Base-by-base conservation (phyloP, 352 stramenopile species). In the Pythium aquatile region DNA sequence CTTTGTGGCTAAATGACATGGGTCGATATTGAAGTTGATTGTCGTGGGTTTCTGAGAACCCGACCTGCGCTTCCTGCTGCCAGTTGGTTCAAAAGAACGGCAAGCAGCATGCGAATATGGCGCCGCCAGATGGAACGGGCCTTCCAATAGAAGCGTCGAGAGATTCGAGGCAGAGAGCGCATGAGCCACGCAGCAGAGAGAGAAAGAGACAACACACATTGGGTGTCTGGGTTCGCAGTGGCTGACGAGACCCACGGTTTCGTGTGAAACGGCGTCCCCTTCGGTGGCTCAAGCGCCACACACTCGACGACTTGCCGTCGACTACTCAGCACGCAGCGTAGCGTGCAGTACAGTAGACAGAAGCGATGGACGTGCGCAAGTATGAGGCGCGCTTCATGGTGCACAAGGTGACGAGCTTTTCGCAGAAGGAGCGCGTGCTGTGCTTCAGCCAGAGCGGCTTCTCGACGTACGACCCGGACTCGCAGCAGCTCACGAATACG, bases 401-500 rank as follows among this genome's bases (percentile, higher is more conserved):
- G 58, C 77, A 89, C 72, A 94, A 92, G 57, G 83, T 94, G 55
- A 83, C 83, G 59, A 88, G 75, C 64, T 93, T 93, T 61, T 81
- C 89, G 51, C 72, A 90, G n/a, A 94, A 94, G 62, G 85, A 92
- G 69, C 85, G 85, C 56, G 83, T 92, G 63, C 61, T 94, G 46
- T 90, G 83, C 71, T 88, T 94, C n/a, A 80, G 76, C 24, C 80
- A 89, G 54, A 76, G 81, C 49, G 76, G 73, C 16, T 94, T 94
- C 58, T 92, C 67, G 39, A 94, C 85, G 17, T 75, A 87, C 62
- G 83, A 92, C 51, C 65, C 72, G 10, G 85, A 94, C 63, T 87
- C 72, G 52, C 80, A 91, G 48, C 68, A 81, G 52, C 65, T 91
- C 46, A 94, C 85, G 32, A 94, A 94, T 58, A 81, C 81, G 53